These are phyloP conservation scores for Penicillium olsonii DNA, from an alignment of 2,329 filamentous ascomycete genomes.

Conservation along the genomic window DNA sequence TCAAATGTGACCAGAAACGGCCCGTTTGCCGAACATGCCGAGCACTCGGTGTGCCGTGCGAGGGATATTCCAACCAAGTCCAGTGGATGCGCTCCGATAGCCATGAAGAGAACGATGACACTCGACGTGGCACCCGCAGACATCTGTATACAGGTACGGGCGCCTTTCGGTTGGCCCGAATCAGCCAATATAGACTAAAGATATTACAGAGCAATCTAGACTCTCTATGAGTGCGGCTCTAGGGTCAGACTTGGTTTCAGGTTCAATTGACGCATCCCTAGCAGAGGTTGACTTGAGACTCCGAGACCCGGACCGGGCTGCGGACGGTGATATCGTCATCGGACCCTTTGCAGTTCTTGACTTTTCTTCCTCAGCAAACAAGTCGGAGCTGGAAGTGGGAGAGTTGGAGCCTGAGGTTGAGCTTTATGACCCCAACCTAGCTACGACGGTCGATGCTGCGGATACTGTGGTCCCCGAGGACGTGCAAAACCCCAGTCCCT, in stretches of 20 bases:
- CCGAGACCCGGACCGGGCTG: constrained; percentile 20
- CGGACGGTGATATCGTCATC: constrained; percentile 25
- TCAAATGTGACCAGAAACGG: constrained; percentile 40
- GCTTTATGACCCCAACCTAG: neutral
- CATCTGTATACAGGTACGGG: constrained; percentile 35
- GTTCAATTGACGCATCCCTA: constrained; percentile 35
- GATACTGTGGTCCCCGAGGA: constrained; percentile 4
- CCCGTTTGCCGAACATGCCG: constrained; percentile 35
- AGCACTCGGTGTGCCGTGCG: constrained; percentile 29
- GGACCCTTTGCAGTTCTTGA: constrained; percentile 35
- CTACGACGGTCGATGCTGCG: neutral
- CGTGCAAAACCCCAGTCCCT: constrained; percentile 13
- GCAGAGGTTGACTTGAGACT: constrained; percentile 33
- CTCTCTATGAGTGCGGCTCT: constrained; percentile 35
- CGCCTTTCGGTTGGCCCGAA: neutral
- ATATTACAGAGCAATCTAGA: constrained; percentile 29
- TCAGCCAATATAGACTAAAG: neutral
- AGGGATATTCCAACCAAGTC: constrained; percentile 33
- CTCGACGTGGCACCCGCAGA: constrained; percentile 25
- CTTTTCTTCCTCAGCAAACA: constrained; percentile 13
- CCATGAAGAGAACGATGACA: constrained; percentile 6
- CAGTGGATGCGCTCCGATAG: constrained; percentile 30
- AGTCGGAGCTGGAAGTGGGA: neutral
- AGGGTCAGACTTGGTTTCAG: constrained; percentile 25
- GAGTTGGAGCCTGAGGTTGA: neutral